Conservation (phyloP, 495 filamentous ascomycete genomes). For the Tuber borchii region DNA sequence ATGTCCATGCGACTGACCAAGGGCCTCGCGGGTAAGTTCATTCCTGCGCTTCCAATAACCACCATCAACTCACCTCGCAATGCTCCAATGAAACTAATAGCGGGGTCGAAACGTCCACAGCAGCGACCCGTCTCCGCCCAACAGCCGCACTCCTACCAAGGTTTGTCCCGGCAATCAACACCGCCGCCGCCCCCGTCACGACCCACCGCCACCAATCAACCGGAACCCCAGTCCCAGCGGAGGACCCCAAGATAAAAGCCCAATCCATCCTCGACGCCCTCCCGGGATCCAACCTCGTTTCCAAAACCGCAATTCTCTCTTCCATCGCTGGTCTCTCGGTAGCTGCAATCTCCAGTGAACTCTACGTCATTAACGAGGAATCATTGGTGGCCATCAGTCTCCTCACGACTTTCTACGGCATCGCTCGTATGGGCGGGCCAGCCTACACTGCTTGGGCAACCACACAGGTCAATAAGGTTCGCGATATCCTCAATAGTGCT, state of each 20-base stretch:
- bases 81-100: conserved; percentile 13
- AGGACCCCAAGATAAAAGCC: conserved; percentile 88
- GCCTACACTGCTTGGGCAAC: conserved; percentile 90
- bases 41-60: conserved; percentile 6
- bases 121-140: conserved; percentile 80
- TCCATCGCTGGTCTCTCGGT: conserved; percentile 81
- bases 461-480: conserved; percentile 76
- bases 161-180: conserved; percentile 54
- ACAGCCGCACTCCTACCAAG: conserved; percentile 48
- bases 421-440: conserved; percentile 87
- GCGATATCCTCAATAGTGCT: conserved; percentile 84
- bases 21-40: conserved; percentile 33
- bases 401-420: conserved; percentile 77
- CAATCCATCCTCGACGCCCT: conserved; percentile 89
- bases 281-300: conserved; percentile 74
- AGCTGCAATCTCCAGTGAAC: conserved; percentile 97
- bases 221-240: conserved; percentile 58
- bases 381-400: conserved; percentile 82
- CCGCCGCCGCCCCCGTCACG: conserved; percentile 52
- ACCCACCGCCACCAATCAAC: conserved; percentile 67
- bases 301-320: conserved; percentile 94
- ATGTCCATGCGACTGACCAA: conserved; percentile 43
- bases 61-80: background rate
- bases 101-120: conserved; percentile 46
- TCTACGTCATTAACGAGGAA: conserved; percentile 99